A percentile compares a stretch with the other conserved stretches of the same genome.
phyloP scores from a whole-genome alignment of 345 rosid genomes.

The Conringia planisiliqua region DNA sequence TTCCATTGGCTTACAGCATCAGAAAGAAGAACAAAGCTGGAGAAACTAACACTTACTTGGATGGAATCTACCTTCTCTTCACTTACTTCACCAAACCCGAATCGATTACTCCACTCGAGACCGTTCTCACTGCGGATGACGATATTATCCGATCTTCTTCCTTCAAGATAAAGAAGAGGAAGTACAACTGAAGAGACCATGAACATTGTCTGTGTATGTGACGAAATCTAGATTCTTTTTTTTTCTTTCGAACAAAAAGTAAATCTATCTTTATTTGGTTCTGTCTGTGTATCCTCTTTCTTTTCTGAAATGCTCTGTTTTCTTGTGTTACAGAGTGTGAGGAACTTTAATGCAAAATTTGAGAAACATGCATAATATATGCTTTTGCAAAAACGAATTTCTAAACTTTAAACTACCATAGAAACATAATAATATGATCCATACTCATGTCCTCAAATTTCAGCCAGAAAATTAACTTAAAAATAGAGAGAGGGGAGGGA shows the following conservation, averaged over 20 bases:
- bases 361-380: background rate
- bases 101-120: slow-evolving; percentile 55
- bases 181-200: slow-evolving; percentile 36
- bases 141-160: slow-evolving; percentile 67
- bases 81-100: slow-evolving; percentile 90
- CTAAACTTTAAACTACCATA: background rate
- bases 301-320: background rate
- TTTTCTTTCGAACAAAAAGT: slow-evolving; percentile 7
- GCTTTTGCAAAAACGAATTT: background rate
- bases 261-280: slow-evolving; percentile 10
- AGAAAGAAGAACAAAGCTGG: slow-evolving; percentile 87
- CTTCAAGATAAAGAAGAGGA: slow-evolving; percentile 74
- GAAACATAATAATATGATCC: no score
- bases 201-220: background rate
- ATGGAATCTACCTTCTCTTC: slow-evolving; percentile 89
- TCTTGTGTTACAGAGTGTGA: background rate
- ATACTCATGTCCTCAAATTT: no score
- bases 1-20: slow-evolving; percentile 87
- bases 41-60: slow-evolving; percentile 72
- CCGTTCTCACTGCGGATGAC: slow-evolving; percentile 53
- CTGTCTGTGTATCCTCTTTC: background rate
- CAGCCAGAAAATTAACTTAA: no score
- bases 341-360: slow-evolving; percentile 4
- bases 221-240: background rate
- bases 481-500: no score